Conservation (phyloP, 805 yeast genomes). For the Pichia nanzhaoensis region DNA sequence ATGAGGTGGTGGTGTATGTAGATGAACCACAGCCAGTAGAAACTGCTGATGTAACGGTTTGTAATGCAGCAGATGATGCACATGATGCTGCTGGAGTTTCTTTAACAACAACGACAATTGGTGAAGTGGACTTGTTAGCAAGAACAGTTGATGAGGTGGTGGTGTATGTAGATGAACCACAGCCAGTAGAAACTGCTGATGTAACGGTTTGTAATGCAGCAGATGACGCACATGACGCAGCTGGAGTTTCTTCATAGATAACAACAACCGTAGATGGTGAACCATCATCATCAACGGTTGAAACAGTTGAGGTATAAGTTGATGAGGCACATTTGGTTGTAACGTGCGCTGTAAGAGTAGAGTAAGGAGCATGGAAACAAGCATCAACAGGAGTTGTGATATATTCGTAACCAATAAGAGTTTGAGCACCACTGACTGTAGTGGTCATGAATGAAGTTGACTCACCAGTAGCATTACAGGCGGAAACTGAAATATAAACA, state of each 20-base stretch:
- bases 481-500: background rate
- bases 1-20: background rate
- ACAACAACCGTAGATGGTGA: background rate
- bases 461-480: constrained; percentile 4
- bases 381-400: background rate
- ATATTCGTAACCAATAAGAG: constrained; percentile 4
- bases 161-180: constrained; percentile 3
- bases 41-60: background rate
- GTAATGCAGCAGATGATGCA: background rate
- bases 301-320: constrained; percentile 3
- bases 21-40: constrained; percentile 4
- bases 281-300: background rate
- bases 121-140: background rate
- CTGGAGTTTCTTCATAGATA: constrained; percentile 4
- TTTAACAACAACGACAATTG: constrained; percentile 3
- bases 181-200: background rate
- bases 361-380: constrained; percentile 1
- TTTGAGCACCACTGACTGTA: background rate
- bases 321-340: background rate
- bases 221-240: background rate
- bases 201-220: background rate
- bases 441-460: constrained; percentile 1
- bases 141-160: background rate
- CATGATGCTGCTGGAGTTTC: constrained; percentile 4
- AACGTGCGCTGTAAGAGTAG: background rate